Percentiles rank a stretch among this genome's conserved stretches.
Evolutionary conservation across 441 rosid genomes (phyloP).

Genomic region (Lepidium campestre): DNA sequence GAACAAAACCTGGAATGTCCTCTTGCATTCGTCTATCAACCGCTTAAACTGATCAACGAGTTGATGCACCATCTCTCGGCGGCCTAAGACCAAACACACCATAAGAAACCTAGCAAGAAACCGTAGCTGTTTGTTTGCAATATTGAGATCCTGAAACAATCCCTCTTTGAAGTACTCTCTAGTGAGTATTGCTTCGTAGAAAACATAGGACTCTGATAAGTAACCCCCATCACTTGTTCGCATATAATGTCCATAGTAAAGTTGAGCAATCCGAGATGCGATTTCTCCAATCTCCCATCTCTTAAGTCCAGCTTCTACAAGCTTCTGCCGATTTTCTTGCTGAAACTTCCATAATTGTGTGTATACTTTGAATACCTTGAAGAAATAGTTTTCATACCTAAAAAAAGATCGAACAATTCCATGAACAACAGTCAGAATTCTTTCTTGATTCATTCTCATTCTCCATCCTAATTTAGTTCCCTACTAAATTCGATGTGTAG

Average conservation of each 20-base stretch:
- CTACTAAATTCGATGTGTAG: neutral
- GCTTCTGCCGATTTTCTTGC: conserved; percentile 88
- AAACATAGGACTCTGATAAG: conserved; percentile 76
- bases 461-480: neutral
- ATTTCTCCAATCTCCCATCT: conserved; percentile 99
- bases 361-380: conserved; percentile 93
- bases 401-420: neutral
- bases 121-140: conserved; percentile 88
- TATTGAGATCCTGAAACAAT: conserved; percentile 63
- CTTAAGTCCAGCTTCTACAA: conserved; percentile 89
- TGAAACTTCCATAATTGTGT: conserved; percentile 95
- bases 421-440: neutral
- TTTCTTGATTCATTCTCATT: neutral
- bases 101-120: conserved; percentile 86
- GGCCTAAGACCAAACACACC: conserved; percentile 83
- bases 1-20: conserved; percentile 69
- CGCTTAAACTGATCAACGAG: conserved; percentile 74
- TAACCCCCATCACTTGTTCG: conserved; percentile 78
- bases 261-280: conserved; percentile 90
- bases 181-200: conserved; percentile 79
- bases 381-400: conserved; percentile 90
- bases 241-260: conserved; percentile 96
- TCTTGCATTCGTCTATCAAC: conserved; percentile 88
- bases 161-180: conserved; percentile 93
- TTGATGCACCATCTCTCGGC: conserved; percentile 78